A percentile compares a stretch with the other conserved stretches of the same genome.
phyloP scores from a whole-genome alignment of 2,329 filamentous ascomycete genomes.

The Microcera coccophila region DNA sequence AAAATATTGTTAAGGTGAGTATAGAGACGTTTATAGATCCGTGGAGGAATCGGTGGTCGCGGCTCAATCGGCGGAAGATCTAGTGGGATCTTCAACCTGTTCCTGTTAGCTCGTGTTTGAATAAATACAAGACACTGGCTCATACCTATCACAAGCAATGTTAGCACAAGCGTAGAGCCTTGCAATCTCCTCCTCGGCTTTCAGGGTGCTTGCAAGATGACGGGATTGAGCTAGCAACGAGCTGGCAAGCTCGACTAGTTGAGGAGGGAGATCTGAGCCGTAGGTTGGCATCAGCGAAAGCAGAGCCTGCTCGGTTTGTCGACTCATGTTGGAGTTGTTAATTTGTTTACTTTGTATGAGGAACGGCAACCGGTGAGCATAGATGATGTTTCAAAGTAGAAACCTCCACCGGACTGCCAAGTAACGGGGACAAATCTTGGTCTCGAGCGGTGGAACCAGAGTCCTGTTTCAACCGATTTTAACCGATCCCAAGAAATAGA shows the following conservation, averaged over 20 bases:
- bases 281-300: slow-evolving; percentile 71
- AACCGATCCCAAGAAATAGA: too few species aligned
- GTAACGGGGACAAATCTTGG: too few species aligned
- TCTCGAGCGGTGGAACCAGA: too few species aligned
- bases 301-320: slow-evolving; percentile 68
- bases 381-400: too few species aligned
- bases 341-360: too few species aligned
- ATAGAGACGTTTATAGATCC: slow-evolving; percentile 81
- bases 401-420: too few species aligned
- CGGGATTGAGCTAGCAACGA: slow-evolving; percentile 79
- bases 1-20: slow-evolving; percentile 73
- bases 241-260: slow-evolving; percentile 67
- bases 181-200: slow-evolving; percentile 83
- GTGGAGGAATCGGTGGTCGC: slow-evolving; percentile 72
- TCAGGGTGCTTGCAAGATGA: slow-evolving; percentile 70
- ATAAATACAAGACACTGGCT: background rate
- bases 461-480: too few species aligned
- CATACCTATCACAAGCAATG: slow-evolving; percentile 80
- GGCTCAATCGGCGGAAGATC: slow-evolving; percentile 74
- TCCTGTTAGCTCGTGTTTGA: slow-evolving; percentile 1
- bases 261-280: slow-evolving; percentile 60
- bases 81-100: slow-evolving; percentile 68
- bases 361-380: too few species aligned
- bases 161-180: slow-evolving; percentile 80
- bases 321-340: slow-evolving; percentile 56